These are phyloP conservation scores for Sphagnum tenellum DNA, from an alignment of 225 moss, liverwort and hornwort species.

Conservation along the genomic window DNA sequence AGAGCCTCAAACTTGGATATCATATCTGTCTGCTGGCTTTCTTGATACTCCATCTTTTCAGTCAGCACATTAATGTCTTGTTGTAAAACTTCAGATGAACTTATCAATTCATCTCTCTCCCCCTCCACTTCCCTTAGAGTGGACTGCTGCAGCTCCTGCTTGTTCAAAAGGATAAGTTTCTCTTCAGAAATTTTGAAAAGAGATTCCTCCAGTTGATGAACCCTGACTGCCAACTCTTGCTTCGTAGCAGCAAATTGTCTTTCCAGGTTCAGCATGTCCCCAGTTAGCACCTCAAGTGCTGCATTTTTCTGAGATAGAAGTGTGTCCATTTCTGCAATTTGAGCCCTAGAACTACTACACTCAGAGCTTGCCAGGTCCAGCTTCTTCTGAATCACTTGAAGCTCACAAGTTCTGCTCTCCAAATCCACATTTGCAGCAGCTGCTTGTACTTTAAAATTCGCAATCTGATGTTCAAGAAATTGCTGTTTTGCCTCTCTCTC, in stretches of 20 bases:
- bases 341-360: slow-evolving; percentile 11
- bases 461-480: slow-evolving; percentile 10
- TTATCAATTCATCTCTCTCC: slow-evolving; percentile 19
- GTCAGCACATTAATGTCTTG: too few relatives aligned
- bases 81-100: too few relatives aligned
- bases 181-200: slow-evolving; percentile 18
- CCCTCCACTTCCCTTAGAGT: slow-evolving; percentile 19
- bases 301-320: slow-evolving; percentile 20
- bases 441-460: slow-evolving; percentile 8
- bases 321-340: slow-evolving; percentile 11
- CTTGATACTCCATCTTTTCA: too few relatives aligned
- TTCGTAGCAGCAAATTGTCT: slow-evolving; percentile 14
- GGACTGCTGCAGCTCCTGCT: slow-evolving; percentile 11
- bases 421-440: slow-evolving; percentile 15
- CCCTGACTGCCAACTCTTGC: slow-evolving; percentile 22
- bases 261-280: slow-evolving; percentile 15
- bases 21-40: slow-evolving; percentile 15
- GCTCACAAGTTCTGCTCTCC: slow-evolving; percentile 12
- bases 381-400: slow-evolving; percentile 12
- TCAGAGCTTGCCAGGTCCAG: slow-evolving; percentile 14
- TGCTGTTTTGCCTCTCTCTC: slow-evolving; percentile 15
- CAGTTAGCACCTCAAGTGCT: slow-evolving; percentile 13
- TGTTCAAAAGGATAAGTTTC: slow-evolving; percentile 21
- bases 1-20: slow-evolving; percentile 16
- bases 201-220: slow-evolving; percentile 27